These are phyloP conservation scores for Penicillium crystallinum DNA, from an alignment of 495 filamentous ascomycete genomes.

Conservation along the genomic window DNA sequence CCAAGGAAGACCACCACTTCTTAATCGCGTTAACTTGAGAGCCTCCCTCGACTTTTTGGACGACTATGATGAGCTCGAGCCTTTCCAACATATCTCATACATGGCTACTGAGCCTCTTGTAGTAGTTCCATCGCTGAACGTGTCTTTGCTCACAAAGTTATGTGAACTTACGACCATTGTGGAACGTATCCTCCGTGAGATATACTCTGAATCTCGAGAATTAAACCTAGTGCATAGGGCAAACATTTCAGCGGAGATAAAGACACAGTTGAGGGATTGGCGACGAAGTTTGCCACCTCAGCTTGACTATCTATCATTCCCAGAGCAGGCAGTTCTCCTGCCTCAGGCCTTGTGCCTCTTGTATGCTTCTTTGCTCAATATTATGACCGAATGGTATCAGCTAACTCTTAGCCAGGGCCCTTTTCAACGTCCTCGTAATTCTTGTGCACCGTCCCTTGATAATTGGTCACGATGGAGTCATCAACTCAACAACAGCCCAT, in stretches of 20 bases:
- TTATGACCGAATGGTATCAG: not conserved
- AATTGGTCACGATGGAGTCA: constrained; percentile 9
- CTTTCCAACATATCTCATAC: constrained; percentile 25
- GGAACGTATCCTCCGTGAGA: constrained; percentile 25
- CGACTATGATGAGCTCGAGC: constrained; percentile 32
- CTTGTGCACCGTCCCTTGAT: constrained; percentile 26
- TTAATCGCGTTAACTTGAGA: constrained; percentile 26
- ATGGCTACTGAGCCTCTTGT: constrained; percentile 1
- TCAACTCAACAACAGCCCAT: constrained; percentile 16
- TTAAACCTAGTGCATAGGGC: constrained; percentile 12
- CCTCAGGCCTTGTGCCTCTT: constrained; percentile 23
- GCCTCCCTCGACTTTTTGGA: constrained; percentile 26
- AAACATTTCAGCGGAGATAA: constrained; percentile 18
- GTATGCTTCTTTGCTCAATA: constrained; percentile 2
- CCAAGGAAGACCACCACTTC: constrained; percentile 28
- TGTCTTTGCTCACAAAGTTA: constrained; percentile 26
- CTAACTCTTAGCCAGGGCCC: constrained; percentile 16
- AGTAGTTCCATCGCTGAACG: constrained; percentile 22
- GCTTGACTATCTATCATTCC: constrained; percentile 20
- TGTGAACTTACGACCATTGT: constrained; percentile 29
- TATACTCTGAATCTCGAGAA: constrained; percentile 27
- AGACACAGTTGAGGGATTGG: constrained; percentile 20
- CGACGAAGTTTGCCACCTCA: constrained; percentile 19
- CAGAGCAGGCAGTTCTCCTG: constrained; percentile 11
- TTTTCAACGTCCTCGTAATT: constrained; percentile 28